These are phyloP conservation scores for Aureobasidium pullulans DNA, from an alignment of 2,329 filamentous ascomycete species.

Conservation along the genomic window DNA sequence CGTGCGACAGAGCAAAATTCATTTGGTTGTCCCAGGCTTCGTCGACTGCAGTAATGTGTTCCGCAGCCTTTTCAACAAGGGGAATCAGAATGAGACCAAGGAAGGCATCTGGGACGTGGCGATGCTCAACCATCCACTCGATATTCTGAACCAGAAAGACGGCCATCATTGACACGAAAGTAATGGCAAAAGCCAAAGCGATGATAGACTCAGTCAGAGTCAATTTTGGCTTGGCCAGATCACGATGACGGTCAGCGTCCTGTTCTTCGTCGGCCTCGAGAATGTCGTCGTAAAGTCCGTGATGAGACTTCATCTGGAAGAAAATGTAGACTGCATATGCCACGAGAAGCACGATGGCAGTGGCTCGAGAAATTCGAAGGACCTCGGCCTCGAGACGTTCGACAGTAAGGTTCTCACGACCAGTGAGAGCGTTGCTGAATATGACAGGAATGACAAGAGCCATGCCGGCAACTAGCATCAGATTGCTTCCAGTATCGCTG, in stretches of 20 bases:
- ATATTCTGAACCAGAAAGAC: slow-evolving; percentile 72
- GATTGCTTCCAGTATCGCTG: slow-evolving; percentile 69
- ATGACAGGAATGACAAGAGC: slow-evolving; percentile 42
- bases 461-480: slow-evolving; percentile 66
- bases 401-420: slow-evolving; percentile 16
- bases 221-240: slow-evolving; percentile 57
- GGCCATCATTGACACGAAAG: slow-evolving; percentile 66
- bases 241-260: slow-evolving; percentile 56
- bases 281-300: slow-evolving; percentile 69
- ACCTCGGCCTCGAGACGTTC: slow-evolving; percentile 43
- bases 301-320: slow-evolving; percentile 70
- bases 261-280: slow-evolving; percentile 63
- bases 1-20: slow-evolving; percentile 78
- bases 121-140: slow-evolving; percentile 47
- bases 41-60: slow-evolving; percentile 76
- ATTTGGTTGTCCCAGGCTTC: slow-evolving; percentile 72
- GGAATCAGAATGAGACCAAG: slow-evolving; percentile 70
- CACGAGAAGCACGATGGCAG: slow-evolving; percentile 62
- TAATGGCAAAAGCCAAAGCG: slow-evolving; percentile 57
- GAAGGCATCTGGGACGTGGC: slow-evolving; percentile 49
- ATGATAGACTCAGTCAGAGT: slow-evolving; percentile 66
- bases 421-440: slow-evolving; percentile 43
- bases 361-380: slow-evolving; percentile 61
- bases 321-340: slow-evolving; percentile 57
- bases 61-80: slow-evolving; percentile 76